phyloP scores from a whole-genome alignment of 108 stramenopile species.

The Cyclotella baltica region DNA sequence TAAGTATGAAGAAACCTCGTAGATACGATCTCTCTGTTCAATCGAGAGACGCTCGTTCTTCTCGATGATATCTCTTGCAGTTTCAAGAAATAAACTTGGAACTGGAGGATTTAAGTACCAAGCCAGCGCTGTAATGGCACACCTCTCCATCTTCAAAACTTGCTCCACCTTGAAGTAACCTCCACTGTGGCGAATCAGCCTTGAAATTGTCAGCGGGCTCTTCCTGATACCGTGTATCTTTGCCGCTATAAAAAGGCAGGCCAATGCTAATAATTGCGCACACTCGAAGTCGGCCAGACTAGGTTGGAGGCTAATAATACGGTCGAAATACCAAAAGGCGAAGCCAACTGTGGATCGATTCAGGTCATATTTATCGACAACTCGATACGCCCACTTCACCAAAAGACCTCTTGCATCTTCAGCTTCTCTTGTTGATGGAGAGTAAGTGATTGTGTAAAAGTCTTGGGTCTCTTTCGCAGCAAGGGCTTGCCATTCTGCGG shows the following conservation, averaged over 20 bases:
- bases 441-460: background rate
- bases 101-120: constrained; percentile 28
- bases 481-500: constrained; percentile 11
- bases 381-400: constrained; percentile 10
- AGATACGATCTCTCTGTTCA: background rate
- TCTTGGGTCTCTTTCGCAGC: background rate
- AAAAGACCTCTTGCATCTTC: constrained; percentile 2
- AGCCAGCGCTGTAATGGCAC: background rate
- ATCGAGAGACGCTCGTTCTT: background rate
- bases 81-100: constrained; percentile 7
- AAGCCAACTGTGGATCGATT: constrained; percentile 10
- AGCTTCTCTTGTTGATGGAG: background rate
- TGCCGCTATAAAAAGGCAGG: constrained; percentile 21
- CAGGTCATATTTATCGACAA: background rate
- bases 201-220: background rate
- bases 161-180: background rate
- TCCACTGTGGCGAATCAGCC: background rate
- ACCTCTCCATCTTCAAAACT: constrained; percentile 14
- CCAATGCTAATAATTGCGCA: constrained; percentile 2
- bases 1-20: background rate
- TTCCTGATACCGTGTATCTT: constrained; percentile 6
- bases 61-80: background rate
- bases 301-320: background rate
- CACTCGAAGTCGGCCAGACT: background rate
- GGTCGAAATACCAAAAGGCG: constrained; percentile 16